A percentile compares a stretch with the other conserved stretches of the same genome.
Conservation (phyloP, 768 basidiomycete species). For the Tricholoma sp. region DNA sequence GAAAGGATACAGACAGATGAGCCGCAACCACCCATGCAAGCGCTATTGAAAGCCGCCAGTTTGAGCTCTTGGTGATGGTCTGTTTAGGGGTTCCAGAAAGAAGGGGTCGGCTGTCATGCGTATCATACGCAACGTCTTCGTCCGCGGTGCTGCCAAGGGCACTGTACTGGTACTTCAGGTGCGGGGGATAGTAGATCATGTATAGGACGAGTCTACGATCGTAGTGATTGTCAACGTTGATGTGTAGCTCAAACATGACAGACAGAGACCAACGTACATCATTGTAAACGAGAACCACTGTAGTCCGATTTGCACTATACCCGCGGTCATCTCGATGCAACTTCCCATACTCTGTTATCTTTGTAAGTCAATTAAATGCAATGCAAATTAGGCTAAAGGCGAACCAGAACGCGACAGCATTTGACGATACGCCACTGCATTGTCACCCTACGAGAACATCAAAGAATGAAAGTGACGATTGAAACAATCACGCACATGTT, state of each 20-base stretch:
- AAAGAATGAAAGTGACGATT: neutral
- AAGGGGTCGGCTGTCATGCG: conserved; percentile 36
- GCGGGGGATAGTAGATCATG: conserved; percentile 85
- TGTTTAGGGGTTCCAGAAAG: neutral
- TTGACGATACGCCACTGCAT: conserved; percentile 79
- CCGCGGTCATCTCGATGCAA: conserved; percentile 78
- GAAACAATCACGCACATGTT: conserved; percentile 58
- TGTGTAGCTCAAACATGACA: neutral
- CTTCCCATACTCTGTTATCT: conserved; percentile 52
- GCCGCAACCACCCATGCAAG: conserved; percentile 65
- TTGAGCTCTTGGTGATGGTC: conserved; percentile 43
- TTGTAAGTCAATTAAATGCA: neutral
- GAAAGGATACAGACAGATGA: conserved; percentile 58
- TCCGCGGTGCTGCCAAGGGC: conserved; percentile 1
- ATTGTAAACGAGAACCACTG: conserved; percentile 84
- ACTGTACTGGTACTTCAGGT: conserved; percentile 61
- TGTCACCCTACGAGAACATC: conserved; percentile 51
- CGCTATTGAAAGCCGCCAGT: conserved; percentile 76
- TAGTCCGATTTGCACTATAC: conserved; percentile 72
- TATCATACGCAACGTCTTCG: conserved; percentile 28
- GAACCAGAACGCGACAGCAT: conserved; percentile 75
- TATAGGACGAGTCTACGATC: conserved; percentile 76
- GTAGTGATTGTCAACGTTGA: neutral
- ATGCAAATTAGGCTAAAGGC: conserved; percentile 22
- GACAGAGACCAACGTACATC: conserved; percentile 50